Evolutionary conservation across 1,139 yeast species (phyloP).

Genomic region (Blastobotrys petasosporus): DNA sequence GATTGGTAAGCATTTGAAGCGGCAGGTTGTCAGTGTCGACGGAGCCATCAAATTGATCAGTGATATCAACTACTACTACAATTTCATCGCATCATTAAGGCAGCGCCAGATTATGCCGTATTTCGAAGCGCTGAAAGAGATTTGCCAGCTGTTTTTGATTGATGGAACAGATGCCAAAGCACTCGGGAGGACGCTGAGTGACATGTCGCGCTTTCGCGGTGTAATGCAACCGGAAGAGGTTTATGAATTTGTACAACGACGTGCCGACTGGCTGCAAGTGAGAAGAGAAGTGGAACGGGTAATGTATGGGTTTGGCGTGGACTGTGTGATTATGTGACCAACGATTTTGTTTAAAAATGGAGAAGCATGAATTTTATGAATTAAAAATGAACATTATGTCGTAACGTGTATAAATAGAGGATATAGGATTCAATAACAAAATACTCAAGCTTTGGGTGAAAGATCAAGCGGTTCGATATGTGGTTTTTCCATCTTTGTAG

Average conservation of each 20-base stretch:
- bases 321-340: slow-evolving; percentile 44
- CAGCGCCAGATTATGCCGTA: slow-evolving; percentile 69
- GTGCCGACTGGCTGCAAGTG: slow-evolving; percentile 80
- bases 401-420: too few species aligned
- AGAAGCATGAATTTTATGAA: too few species aligned
- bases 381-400: too few species aligned
- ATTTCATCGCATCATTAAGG: slow-evolving; percentile 57
- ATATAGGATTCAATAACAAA: too few species aligned
- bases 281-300: slow-evolving; percentile 81
- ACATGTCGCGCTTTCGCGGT: slow-evolving; percentile 80
- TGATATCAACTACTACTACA: slow-evolving; percentile 64
- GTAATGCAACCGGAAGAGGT: slow-evolving; percentile 89
- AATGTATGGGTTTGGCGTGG: slow-evolving; percentile 83
- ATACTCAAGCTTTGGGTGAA: too few species aligned
- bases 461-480: too few species aligned
- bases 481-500: too few species aligned
- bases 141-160: slow-evolving; percentile 76
- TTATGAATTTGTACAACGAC: slow-evolving; percentile 80
- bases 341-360: too few species aligned
- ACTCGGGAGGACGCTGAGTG: slow-evolving; percentile 77
- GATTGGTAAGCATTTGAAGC: slow-evolving; percentile 66
- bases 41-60: slow-evolving; percentile 70
- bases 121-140: slow-evolving; percentile 73
- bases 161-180: slow-evolving; percentile 74
- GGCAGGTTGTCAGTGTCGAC: slow-evolving; percentile 61